Evolutionary conservation across 257 asterid genomes (phyloP).

Genomic region (Agastache rugosa): DNA sequence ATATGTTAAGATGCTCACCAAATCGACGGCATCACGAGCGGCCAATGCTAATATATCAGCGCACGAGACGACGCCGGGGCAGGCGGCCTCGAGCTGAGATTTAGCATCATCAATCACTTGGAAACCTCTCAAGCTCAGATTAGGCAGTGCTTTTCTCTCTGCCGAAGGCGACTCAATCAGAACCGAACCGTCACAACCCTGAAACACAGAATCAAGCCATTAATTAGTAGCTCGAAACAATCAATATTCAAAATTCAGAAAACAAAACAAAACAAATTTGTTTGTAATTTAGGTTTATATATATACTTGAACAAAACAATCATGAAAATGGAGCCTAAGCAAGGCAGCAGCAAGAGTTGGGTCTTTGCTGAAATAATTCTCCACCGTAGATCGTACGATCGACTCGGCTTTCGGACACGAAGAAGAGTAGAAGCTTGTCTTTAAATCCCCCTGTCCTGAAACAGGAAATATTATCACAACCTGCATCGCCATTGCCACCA

Average conservation of each 20-base stretch:
- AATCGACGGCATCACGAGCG: slow-evolving; percentile 72
- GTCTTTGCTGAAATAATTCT: slow-evolving; percentile 50
- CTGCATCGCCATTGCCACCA: neutral
- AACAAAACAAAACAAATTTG: neutral
- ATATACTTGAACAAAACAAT: slow-evolving; percentile 69
- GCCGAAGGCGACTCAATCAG: slow-evolving; percentile 52
- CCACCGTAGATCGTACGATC: slow-evolving; percentile 65
- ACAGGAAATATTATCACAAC: slow-evolving; percentile 21
- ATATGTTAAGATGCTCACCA: slow-evolving; percentile 39
- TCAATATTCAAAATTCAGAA: neutral
- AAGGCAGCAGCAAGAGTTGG: slow-evolving; percentile 63
- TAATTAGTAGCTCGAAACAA: neutral
- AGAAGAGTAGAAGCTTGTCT: slow-evolving; percentile 63
- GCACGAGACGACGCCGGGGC: slow-evolving; percentile 70
- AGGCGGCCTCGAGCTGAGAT: slow-evolving; percentile 57
- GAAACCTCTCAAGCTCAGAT: slow-evolving; percentile 63
- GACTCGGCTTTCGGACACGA: slow-evolving; percentile 67
- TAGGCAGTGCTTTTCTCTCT: slow-evolving; percentile 57
- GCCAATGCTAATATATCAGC: slow-evolving; percentile 72
- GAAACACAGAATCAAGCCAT: neutral
- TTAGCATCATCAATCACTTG: slow-evolving; percentile 73
- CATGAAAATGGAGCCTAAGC: slow-evolving; percentile 80
- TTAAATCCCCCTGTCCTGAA: slow-evolving; percentile 45
- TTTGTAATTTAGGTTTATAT: neutral
- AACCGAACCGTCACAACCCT: slow-evolving; percentile 79